These are phyloP conservation scores for Ilyonectria robusta DNA, from an alignment of 2,329 filamentous ascomycete species.

Conservation along the genomic window DNA sequence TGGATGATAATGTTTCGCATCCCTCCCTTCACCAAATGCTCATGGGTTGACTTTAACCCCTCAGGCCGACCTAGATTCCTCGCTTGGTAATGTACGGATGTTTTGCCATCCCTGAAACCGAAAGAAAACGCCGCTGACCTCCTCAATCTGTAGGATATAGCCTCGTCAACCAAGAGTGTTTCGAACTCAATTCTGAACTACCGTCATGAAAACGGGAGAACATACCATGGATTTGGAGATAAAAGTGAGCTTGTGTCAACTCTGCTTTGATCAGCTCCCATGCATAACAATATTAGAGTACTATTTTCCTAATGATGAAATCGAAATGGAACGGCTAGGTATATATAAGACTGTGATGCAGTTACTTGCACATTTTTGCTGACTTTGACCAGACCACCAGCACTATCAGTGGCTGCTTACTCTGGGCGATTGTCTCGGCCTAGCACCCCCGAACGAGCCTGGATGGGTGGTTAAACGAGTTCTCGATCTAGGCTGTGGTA, in stretches of 20 bases:
- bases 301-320: conserved; percentile 21
- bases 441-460: conserved; percentile 9
- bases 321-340: conserved; percentile 25
- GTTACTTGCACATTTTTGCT: neutral
- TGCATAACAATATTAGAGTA: conserved; percentile 1
- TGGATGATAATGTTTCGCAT: conserved; percentile 15
- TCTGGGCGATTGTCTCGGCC: conserved; percentile 9
- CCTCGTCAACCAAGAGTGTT: conserved; percentile 27
- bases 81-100: neutral
- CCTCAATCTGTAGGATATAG: neutral
- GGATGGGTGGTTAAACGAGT: conserved; percentile 20
- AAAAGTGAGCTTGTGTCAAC: conserved; percentile 11
- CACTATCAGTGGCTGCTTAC: conserved; percentile 16
- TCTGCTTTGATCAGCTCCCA: no score
- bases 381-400: conserved; percentile 9
- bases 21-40: neutral
- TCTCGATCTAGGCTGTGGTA: neutral
- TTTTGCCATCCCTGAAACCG: rapidly evolving
- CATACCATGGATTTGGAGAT: conserved; percentile 24
- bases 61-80: neutral
- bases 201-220: conserved; percentile 26
- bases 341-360: neutral
- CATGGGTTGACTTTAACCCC: neutral
- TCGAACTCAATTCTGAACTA: conserved; percentile 21
- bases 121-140: neutral